A percentile compares a stretch with the other conserved stretches of the same genome.
Evolutionary conservation across 441 rosid genomes (phyloP).

Genomic region (Erodium texanum): DNA sequence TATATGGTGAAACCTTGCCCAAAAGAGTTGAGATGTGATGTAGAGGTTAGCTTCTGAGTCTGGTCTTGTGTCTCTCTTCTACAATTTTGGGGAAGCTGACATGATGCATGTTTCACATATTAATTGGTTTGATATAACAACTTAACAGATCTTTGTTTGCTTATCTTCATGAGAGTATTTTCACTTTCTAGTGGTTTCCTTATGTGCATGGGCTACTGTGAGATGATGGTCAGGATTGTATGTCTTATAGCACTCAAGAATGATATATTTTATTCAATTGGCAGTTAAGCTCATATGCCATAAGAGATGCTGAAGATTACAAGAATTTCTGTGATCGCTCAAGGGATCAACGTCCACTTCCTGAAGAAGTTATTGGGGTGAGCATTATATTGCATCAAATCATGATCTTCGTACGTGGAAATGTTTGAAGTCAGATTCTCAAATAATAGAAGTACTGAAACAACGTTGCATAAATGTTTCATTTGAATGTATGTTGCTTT

Average conservation of each 20-base stretch:
- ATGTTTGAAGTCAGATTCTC: background rate
- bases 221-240: background rate
- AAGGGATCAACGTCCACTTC: constrained; percentile 70
- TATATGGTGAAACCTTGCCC: constrained; percentile 88
- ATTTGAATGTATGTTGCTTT: background rate
- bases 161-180: background rate
- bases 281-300: constrained; percentile 69
- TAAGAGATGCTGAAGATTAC: constrained; percentile 83
- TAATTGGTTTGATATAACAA: background rate
- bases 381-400: constrained; percentile 22
- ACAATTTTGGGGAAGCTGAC: background rate
- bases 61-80: background rate
- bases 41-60: constrained; percentile 53
- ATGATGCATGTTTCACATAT: background rate
- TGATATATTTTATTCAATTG: constrained; percentile 10
- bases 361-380: constrained; percentile 86
- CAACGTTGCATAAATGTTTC: background rate
- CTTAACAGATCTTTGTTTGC: background rate
- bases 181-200: background rate
- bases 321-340: constrained; percentile 76
- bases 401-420: background rate
- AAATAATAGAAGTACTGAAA: constrained; percentile 1
- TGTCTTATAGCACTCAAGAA: background rate
- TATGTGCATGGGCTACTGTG: background rate
- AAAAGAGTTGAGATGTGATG: constrained; percentile 83